phyloP scores from a whole-genome alignment of 208 protist species.

The Perkinsela sp. region DNA sequence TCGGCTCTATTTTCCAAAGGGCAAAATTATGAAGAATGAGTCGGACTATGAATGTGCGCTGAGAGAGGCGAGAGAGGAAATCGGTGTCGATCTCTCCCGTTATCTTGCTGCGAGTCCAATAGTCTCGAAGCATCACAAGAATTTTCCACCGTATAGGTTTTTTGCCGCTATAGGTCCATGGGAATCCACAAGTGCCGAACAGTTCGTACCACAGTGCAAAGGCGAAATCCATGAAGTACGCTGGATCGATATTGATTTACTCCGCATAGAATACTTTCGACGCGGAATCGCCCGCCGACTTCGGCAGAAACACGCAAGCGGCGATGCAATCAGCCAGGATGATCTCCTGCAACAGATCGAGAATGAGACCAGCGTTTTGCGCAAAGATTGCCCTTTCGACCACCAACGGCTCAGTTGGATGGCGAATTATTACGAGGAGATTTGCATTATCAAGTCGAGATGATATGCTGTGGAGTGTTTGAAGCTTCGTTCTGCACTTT shows the following conservation, averaged over 20 bases:
- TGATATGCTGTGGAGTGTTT: too few species aligned
- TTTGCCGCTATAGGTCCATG: not conserved
- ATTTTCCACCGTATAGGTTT: not conserved
- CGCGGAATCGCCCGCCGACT: not conserved
- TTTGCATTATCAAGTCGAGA: not conserved
- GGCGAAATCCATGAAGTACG: not conserved
- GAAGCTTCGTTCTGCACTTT: too few species aligned
- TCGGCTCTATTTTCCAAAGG: slow-evolving; percentile 3
- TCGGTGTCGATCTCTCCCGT: slow-evolving; percentile 3
- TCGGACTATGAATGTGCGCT: slow-evolving; percentile 3
- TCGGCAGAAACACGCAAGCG: not conserved
- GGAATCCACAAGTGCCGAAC: not conserved
- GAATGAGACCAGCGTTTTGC: not conserved
- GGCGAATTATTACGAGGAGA: not conserved
- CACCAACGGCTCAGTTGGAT: not conserved
- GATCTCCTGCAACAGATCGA: not conserved
- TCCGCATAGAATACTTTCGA: not conserved
- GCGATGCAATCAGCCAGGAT: not conserved
- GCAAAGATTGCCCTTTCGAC: not conserved
- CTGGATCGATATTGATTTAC: not conserved
- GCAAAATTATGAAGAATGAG: slow-evolving; percentile 7
- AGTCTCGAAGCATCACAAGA: not conserved
- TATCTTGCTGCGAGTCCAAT: not conserved
- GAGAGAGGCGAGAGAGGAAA: slow-evolving; percentile 5
- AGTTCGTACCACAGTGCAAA: not conserved